Conservation (phyloP, 2,329 filamentous ascomycete genomes). For the Salinomyces thailandicus region DNA sequence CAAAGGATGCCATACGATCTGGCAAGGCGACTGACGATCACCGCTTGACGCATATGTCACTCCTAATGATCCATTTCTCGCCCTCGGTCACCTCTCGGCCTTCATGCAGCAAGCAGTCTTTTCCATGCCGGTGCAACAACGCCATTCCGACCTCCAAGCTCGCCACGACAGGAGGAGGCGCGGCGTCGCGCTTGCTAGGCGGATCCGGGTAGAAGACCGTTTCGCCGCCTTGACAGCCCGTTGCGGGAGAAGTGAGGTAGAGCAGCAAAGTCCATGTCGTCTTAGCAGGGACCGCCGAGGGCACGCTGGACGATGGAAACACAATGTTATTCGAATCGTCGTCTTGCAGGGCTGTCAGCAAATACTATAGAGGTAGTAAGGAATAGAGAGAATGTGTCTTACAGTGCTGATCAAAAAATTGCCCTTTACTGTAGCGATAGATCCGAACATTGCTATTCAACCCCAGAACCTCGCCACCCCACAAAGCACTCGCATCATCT, state of each 20-base stretch:
- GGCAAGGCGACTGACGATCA: too few species aligned
- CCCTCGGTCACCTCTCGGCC: slow-evolving; percentile 66
- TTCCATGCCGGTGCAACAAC: slow-evolving; percentile 77
- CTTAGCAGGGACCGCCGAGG: slow-evolving; percentile 42
- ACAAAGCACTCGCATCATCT: slow-evolving; percentile 36
- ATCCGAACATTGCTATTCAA: slow-evolving; percentile 81
- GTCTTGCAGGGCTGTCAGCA: slow-evolving; percentile 42
- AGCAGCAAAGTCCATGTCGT: slow-evolving; percentile 90
- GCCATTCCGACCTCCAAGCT: slow-evolving; percentile 74
- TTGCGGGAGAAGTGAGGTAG: slow-evolving; percentile 66
- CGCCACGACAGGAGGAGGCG: slow-evolving; percentile 52
- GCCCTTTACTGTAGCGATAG: slow-evolving; percentile 74
- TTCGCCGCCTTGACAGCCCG: slow-evolving; percentile 73
- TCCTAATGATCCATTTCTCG: slow-evolving; percentile 86
- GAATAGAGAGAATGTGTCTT: slow-evolving; percentile 27
- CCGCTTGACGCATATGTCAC: slow-evolving; percentile 61
- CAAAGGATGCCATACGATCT: not conserved
- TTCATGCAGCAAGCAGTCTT: slow-evolving; percentile 83
- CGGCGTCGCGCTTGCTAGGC: slow-evolving; percentile 29
- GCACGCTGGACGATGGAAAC: slow-evolving; percentile 38
- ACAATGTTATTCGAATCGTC: slow-evolving; percentile 73
- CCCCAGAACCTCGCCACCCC: slow-evolving; percentile 74
- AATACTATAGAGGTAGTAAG: not conserved
- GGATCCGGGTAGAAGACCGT: slow-evolving; percentile 78
- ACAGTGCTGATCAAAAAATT: slow-evolving; percentile 93